A percentile compares a stretch with the other conserved stretches of the same genome.
phyloP scores from a whole-genome alignment of 192 early-diverging fungal species.

The Dissophora globulifera region DNA sequence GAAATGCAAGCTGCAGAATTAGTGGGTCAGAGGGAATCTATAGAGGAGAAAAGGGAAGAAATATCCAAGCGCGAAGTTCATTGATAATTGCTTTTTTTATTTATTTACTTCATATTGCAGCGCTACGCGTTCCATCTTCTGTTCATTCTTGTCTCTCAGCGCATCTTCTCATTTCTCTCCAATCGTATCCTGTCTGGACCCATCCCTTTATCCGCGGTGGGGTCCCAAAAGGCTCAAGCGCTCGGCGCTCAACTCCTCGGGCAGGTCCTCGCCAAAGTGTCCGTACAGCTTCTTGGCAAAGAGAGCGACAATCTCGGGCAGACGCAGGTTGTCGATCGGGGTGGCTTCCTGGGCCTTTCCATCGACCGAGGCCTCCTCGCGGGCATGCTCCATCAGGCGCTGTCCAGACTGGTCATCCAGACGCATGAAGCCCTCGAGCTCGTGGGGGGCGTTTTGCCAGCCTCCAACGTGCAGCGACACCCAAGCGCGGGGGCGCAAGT shows the following conservation, averaged over 20 bases:
- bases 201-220: slow-evolving; percentile 4
- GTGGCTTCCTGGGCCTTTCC: slow-evolving; percentile 45
- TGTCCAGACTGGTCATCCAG: slow-evolving; percentile 54
- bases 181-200: too few species aligned
- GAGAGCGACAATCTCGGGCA: slow-evolving; percentile 53
- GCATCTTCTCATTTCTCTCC: too few species aligned
- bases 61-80: too few species aligned
- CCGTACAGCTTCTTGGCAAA: slow-evolving; percentile 50
- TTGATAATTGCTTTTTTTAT: too few species aligned
- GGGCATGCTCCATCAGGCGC: slow-evolving; percentile 47
- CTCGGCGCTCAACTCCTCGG: slow-evolving; percentile 29
- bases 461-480: slow-evolving; percentile 52
- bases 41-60: too few species aligned
- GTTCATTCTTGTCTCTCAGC: too few species aligned
- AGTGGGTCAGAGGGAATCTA: too few species aligned
- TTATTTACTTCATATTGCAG: too few species aligned
- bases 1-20: too few species aligned
- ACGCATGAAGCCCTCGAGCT: slow-evolving; percentile 46
- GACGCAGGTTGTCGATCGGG: slow-evolving; percentile 35
- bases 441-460: slow-evolving; percentile 47
- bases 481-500: slow-evolving; percentile 50
- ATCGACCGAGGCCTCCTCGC: slow-evolving; percentile 13
- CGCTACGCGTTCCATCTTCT: too few species aligned
- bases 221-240: slow-evolving; percentile 33
- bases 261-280: slow-evolving; percentile 48